Evolutionary conservation across 148 eudicot species (phyloP), one percentile per base, ranked within the genome.

Genomic region (Amaranthus hypochondriacus): DNA sequence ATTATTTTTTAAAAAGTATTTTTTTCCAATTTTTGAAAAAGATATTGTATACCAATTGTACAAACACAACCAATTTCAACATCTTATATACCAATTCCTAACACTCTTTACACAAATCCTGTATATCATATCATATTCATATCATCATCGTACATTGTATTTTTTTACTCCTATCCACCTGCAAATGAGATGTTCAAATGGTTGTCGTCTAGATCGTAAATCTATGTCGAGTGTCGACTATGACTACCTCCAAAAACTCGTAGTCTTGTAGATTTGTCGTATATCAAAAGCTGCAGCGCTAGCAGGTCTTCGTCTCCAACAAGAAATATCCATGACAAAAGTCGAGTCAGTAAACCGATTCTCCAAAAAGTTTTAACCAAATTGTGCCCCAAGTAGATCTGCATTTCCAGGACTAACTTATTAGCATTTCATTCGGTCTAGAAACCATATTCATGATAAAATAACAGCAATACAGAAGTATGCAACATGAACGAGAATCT

Each of bases 311-410:
- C 55, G 51, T 69, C 56, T 53, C 52, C 57, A 11, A 53, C 39
- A 28, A 28, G 39, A 28, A 28, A 28, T 28, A 28, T 28, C 39
- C 39, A 28, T 28, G 39, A 28, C 39, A 28, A 28, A 28, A 28
- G 39, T 68, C 65, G 9, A 69, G 18, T 50, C 68, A 47, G 51
- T 58, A 73, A 73, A 68, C 61, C 49, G 59, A 62, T 28, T 64
- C 48, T 63, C 63, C 5, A n/a, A 43, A 63, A 28, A 28, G 6
- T 1, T 50, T 42, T 48, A 7, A 74, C 77, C 65, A 55, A 74
- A 74, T 54, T 65, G 46, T 15, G 14, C 13, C 60, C 55, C 63
- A 47, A 56, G 62, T 58, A 59, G 43, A 68, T 59, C 78, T 75
- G 78, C 78, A 75, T 42, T 62, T 52, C 9, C 39, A 73, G 14